Evolutionary conservation across 177 flowering plant genomes (phyloP).

Genomic region (Tripterygium wilfordii): DNA sequence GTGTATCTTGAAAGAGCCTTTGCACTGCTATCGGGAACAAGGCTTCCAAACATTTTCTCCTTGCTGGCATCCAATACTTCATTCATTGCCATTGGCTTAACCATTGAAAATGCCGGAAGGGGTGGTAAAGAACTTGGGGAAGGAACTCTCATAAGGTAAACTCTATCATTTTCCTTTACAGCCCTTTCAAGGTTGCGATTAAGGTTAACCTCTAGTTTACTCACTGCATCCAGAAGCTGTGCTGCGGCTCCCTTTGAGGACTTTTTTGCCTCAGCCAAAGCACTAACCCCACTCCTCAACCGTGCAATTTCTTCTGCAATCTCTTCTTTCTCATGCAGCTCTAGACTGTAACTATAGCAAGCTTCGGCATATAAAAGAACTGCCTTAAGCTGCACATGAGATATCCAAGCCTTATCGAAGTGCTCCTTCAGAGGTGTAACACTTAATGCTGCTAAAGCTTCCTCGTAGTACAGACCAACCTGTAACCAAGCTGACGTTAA

Average conservation of each 20-base stretch:
- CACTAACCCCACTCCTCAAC: constrained; percentile 66
- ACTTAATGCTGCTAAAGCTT: constrained; percentile 72
- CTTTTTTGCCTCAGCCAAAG: constrained; percentile 71
- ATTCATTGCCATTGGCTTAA: constrained; percentile 73
- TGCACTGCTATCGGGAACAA: constrained; percentile 93
- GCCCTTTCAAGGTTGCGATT: constrained; percentile 89
- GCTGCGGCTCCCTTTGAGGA: constrained; percentile 73
- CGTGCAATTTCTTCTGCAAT: constrained; percentile 96
- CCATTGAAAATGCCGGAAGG: constrained; percentile 85
- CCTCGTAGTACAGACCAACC: constrained; percentile 92
- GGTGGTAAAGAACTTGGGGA: constrained; percentile 62
- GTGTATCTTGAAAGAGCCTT: constrained; percentile 96
- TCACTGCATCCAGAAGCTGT: constrained; percentile 70
- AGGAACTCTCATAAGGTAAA: constrained; percentile 98
- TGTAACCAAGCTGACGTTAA: constrained; percentile 13
- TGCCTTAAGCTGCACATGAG: constrained; percentile 91
- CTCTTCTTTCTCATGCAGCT: constrained; percentile 94
- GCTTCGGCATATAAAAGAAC: constrained; percentile 86
- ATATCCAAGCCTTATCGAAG: constrained; percentile 80
- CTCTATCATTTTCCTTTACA: constrained; percentile 91
- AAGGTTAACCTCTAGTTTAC: constrained; percentile 62
- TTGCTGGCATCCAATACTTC: constrained; percentile 93
- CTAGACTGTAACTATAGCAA: constrained; percentile 76
- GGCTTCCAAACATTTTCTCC: constrained; percentile 87
- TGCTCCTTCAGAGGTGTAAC: constrained; percentile 78